These are phyloP conservation scores for Neurospora intermedia DNA, from an alignment of 495 filamentous ascomycete genomes.

Conservation along the genomic window DNA sequence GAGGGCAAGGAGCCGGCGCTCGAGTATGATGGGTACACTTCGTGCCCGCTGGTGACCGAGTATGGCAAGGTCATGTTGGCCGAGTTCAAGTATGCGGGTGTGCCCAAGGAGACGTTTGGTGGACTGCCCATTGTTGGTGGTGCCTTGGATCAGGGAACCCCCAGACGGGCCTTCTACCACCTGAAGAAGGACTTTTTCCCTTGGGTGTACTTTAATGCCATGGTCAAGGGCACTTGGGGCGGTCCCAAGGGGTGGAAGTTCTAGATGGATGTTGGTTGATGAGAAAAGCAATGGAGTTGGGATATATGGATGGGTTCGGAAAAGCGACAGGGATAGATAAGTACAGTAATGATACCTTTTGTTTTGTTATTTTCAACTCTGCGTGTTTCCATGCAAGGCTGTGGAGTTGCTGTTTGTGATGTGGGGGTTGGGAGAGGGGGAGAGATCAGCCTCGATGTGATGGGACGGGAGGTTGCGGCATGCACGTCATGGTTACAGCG, in stretches of 20 bases:
- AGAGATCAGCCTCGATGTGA: background rate
- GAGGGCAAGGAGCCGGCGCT: conserved; percentile 43
- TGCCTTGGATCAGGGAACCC: conserved; percentile 46
- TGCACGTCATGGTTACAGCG: background rate
- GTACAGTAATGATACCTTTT: background rate
- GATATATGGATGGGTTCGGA: background rate
- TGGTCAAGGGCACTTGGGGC: conserved; percentile 54
- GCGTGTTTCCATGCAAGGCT: background rate
- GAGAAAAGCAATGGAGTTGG: background rate
- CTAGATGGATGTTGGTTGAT: background rate
- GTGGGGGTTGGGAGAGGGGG: background rate
- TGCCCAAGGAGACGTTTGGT: conserved; percentile 58
- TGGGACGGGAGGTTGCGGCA: background rate
- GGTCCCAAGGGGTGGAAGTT: conserved; percentile 44
- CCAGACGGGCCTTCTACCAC: conserved; percentile 48
- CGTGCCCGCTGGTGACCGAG: conserved; percentile 55
- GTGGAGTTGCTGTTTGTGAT: background rate
- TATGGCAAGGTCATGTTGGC: conserved; percentile 58
- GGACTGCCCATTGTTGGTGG: conserved; percentile 22
- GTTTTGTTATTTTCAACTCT: background rate
- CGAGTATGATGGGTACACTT: conserved; percentile 57
- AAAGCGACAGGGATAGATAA: background rate
- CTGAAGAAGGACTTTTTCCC: conserved; percentile 67
- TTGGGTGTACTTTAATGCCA: conserved; percentile 49
- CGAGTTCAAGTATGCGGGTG: conserved; percentile 65